Evolutionary conservation across 2,329 filamentous ascomycete genomes (phyloP).

Genomic region (Cladophialophora bantiana): DNA sequence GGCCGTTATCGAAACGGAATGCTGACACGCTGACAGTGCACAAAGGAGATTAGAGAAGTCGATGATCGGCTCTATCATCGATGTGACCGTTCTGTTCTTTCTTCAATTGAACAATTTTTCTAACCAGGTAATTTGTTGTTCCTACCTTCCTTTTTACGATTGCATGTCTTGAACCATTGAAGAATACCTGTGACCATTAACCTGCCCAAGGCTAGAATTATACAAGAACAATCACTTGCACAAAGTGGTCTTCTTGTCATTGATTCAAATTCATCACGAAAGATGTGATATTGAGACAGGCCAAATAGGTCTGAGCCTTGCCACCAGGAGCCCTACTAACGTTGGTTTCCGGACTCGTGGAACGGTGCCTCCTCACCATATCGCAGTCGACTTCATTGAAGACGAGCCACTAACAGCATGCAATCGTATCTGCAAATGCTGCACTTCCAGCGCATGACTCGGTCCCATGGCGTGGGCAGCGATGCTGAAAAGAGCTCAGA

Average conservation of each 20-base stretch:
- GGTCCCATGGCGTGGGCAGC: neutral
- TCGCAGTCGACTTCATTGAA: neutral
- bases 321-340: neutral
- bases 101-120: neutral
- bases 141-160: constrained; percentile 3
- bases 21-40: neutral
- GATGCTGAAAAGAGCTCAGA: neutral
- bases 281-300: neutral
- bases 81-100: neutral
- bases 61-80: neutral
- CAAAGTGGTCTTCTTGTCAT: neutral
- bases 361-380: neutral
- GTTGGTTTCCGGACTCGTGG: neutral
- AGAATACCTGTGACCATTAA: neutral
- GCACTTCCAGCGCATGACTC: neutral
- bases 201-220: neutral
- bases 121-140: neutral
- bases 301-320: neutral
- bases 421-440: constrained; percentile 3
- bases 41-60: neutral
- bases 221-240: neutral
- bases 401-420: neutral
- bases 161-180: neutral
- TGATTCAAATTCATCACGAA: neutral
- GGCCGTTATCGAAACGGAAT: neutral